Conservation (phyloP, 2,329 filamentous ascomycete species). For the Furcasterigmium furcatum region DNA sequence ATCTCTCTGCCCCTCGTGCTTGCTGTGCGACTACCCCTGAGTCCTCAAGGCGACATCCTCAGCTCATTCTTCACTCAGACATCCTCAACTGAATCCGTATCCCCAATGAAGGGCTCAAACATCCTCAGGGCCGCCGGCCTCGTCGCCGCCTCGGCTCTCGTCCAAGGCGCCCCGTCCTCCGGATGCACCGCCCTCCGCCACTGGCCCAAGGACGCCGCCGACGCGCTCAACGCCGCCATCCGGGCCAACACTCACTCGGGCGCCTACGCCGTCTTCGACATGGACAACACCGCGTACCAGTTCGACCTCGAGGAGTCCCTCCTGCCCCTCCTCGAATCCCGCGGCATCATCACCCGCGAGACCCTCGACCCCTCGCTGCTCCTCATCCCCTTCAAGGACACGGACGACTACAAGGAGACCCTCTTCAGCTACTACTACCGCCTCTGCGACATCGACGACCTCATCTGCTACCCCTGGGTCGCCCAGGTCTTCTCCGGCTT, state of each 20-base stretch:
- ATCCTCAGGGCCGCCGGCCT: neutral
- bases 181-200: constrained; percentile 14
- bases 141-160: neutral
- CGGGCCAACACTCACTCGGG: constrained; percentile 30
- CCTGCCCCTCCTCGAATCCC: constrained; percentile 37
- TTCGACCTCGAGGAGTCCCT: constrained; percentile 40
- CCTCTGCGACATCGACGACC: constrained; percentile 36
- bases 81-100: neutral
- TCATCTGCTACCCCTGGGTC: constrained; percentile 38
- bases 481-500: constrained; percentile 38
- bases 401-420: constrained; percentile 30
- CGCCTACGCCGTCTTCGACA: constrained; percentile 37
- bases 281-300: constrained; percentile 41
- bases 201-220: constrained; percentile 31
- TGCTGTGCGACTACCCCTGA: too few species aligned
- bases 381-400: constrained; percentile 39
- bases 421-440: constrained; percentile 42
- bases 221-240: constrained; percentile 32
- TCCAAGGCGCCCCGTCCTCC: neutral
- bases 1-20: too few species aligned
- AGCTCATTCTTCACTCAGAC: neutral
- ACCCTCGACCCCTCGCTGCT: constrained; percentile 34
- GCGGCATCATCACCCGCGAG: constrained; percentile 34
- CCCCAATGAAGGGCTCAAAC: neutral
- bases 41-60: too few species aligned